phyloP scores from a whole-genome alignment of 2,329 filamentous ascomycete species.

The Pseudogymnoascus sp. region DNA sequence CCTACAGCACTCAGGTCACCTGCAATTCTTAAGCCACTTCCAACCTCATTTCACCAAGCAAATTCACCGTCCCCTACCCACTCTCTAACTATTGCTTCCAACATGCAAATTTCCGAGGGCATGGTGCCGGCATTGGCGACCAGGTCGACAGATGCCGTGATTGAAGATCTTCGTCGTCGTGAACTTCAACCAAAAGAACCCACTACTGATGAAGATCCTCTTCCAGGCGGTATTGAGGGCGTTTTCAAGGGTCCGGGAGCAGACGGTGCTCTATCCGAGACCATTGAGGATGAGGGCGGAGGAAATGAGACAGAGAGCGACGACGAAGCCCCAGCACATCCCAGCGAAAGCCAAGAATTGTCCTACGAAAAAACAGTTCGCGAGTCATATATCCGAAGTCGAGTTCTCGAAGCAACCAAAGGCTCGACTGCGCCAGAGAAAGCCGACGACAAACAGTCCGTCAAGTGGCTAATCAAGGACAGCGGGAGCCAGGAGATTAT shows the following conservation, averaged over 20 bases:
- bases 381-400: conserved; percentile 33
- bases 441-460: conserved; percentile 22
- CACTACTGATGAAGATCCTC: neutral
- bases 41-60: neutral
- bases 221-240: neutral
- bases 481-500: conserved; percentile 48
- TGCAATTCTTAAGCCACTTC: neutral
- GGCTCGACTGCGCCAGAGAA: conserved; percentile 17
- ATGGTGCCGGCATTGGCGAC: conserved; percentile 17
- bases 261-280: no score
- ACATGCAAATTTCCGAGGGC: neutral
- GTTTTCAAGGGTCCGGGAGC: neutral
- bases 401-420: conserved; percentile 19
- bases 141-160: conserved; percentile 23
- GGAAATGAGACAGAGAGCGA: conserved; percentile 12
- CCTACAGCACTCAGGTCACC: neutral
- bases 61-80: neutral
- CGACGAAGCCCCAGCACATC: neutral
- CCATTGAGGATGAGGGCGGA: neutral
- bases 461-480: conserved; percentile 26
- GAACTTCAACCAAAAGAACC: neutral
- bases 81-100: neutral
- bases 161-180: conserved; percentile 21
- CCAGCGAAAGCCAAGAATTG: neutral
- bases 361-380: conserved; percentile 40